Base-by-base conservation (phyloP, 768 basidiomycete species). In the Chalciporus piperatus region DNA sequence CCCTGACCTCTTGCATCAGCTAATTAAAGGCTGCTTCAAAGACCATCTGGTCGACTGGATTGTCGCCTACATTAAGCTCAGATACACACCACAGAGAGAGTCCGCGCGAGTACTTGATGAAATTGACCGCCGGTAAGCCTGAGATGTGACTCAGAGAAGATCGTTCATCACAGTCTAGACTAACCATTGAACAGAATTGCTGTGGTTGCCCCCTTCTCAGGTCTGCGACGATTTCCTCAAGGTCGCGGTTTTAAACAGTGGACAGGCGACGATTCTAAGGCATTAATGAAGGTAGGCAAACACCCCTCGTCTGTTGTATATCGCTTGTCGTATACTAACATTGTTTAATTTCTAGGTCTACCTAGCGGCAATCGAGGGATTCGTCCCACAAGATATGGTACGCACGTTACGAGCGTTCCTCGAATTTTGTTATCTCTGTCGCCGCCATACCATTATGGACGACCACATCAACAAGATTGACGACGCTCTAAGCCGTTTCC, bases 401-500 rank as follows among this genome's bases (percentile, higher is more conserved):
- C 25, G 45, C n/a, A 47, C 56, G 3, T 38, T 69, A 22, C 22
- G 22, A 22, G 22, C 4, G 22, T 22, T 22, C 22, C 22, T 22
- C 22, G 22, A 22, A 22, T 65, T 72, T 43, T 70, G 70, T 33
- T 72, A 72, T 45, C 42, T 69, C 16, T 59, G 63, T 0, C 58
- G 62, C 0, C 47, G 62, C 0, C 41, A 57, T 23, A 40, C 56
- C 6, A 48, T 68, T 13, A 52, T 49, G 16, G 61, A 65, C 25
- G 46, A 49, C 9, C 49, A 51, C 1, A 59, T 72, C 3, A n/a
- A 22, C 0, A 37, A 50, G 10, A 57, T 68, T 12, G 54, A 67
- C 0, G 39, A 35, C 6, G 55, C 55, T 10, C 51, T 72, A 1
- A 40, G 19, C 1, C 35, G 45, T 1, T 70, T 63, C 39, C 65